These are phyloP conservation scores for Clavaria fumosa DNA, from an alignment of 768 basidiomycete genomes.

Conservation along the genomic window DNA sequence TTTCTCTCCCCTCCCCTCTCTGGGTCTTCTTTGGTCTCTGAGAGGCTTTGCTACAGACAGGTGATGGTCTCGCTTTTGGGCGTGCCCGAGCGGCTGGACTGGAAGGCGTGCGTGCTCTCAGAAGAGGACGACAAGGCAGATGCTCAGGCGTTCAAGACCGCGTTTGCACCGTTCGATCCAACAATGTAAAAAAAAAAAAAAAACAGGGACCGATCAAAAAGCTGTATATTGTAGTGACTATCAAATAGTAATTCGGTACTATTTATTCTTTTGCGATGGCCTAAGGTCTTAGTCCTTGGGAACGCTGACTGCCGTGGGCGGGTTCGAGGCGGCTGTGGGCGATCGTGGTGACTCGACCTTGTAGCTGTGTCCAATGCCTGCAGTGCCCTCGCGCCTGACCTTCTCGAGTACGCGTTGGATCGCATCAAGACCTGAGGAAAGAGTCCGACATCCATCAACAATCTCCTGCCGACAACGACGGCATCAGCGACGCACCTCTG, in stretches of 20 bases:
- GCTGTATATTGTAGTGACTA: too few species aligned
- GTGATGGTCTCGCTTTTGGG: slow-evolving; percentile 66
- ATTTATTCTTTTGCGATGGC: too few species aligned
- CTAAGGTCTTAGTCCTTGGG: too few species aligned
- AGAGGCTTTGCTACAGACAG: slow-evolving; percentile 33
- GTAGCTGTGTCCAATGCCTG: slow-evolving; percentile 51
- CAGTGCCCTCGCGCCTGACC: slow-evolving; percentile 45
- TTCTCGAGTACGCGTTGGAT: slow-evolving; percentile 66
- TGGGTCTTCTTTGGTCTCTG: background rate
- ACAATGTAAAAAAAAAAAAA: slow-evolving; percentile 11
- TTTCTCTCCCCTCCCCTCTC: background rate
- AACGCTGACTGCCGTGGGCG: too few species aligned
- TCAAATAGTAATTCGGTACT: too few species aligned
- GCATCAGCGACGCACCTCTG: slow-evolving; percentile 31
- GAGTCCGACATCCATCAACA: background rate
- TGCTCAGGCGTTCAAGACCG: slow-evolving; percentile 67
- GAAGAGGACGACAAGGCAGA: slow-evolving; percentile 83
- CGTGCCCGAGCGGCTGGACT: slow-evolving; percentile 70
- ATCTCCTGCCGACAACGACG: background rate
- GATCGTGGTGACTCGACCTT: too few species aligned
- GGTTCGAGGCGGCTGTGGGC: too few species aligned
- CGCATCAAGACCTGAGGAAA: slow-evolving; percentile 55
- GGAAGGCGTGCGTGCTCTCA: slow-evolving; percentile 74
- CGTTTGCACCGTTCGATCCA: slow-evolving; percentile 65
- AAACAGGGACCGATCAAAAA: too few species aligned